Percentiles rank a stretch among this genome's conserved stretches.
Evolutionary conservation across 805 yeast species (phyloP).

Genomic region (Pichia deserticola): DNA sequence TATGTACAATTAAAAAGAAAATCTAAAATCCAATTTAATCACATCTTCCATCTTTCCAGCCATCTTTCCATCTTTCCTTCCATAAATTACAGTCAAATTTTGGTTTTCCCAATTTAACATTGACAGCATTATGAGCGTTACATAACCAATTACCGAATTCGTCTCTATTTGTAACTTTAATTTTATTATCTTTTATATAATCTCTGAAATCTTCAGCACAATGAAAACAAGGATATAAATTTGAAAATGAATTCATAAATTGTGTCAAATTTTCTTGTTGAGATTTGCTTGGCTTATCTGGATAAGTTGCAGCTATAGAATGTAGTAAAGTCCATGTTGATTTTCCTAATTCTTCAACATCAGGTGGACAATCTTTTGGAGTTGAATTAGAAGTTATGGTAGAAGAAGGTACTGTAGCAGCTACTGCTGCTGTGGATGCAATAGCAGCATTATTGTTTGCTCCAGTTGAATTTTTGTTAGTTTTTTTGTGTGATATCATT

Average conservation of each 20-base stretch:
- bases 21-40: no score
- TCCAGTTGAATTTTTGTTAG: conserved; percentile 9
- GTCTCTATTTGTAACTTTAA: conserved; percentile 59
- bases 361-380: conserved; percentile 70
- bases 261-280: conserved; percentile 67
- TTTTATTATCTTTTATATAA: conserved; percentile 48
- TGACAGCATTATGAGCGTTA: conserved; percentile 93
- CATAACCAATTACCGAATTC: conserved; percentile 88
- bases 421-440: conserved; percentile 12
- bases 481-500: conserved; percentile 37
- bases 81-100: conserved; percentile 81
- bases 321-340: conserved; percentile 93
- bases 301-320: conserved; percentile 83
- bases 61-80: conserved; percentile 93
- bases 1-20: no score
- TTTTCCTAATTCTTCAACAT: conserved; percentile 69
- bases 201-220: conserved; percentile 80
- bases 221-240: conserved; percentile 87
- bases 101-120: conserved; percentile 77
- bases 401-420: conserved; percentile 7
- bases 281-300: conserved; percentile 50
- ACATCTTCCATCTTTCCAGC: conserved; percentile 69
- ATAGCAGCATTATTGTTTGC: conserved; percentile 12
- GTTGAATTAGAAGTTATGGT: conserved; percentile 26
- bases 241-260: conserved; percentile 64